Conservation (phyloP, 129 eudicot genomes). For the Saussurea involucrata region DNA sequence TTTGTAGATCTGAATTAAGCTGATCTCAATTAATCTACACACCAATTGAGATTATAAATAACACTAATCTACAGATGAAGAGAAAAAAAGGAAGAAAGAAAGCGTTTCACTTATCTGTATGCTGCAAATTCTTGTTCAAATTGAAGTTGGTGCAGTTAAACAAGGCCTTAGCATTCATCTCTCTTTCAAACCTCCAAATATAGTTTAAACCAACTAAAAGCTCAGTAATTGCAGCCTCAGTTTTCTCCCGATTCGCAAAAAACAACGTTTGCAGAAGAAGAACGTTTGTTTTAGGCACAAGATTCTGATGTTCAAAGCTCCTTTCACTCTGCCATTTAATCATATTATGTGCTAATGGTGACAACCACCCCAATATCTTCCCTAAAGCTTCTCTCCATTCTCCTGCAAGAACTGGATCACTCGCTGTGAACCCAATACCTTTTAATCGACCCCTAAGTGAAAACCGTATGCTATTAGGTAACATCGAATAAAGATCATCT, state of each 20-base stretch:
- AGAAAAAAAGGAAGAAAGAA: not conserved
- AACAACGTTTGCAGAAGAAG: slow-evolving; percentile 61
- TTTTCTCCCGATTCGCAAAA: slow-evolving; percentile 70
- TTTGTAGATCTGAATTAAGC: slow-evolving; percentile 41
- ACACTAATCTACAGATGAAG: slow-evolving; percentile 13
- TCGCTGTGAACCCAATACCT: slow-evolving; percentile 71
- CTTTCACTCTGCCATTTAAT: slow-evolving; percentile 92
- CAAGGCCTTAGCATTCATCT: slow-evolving; percentile 79
- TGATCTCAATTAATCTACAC: slow-evolving; percentile 11
- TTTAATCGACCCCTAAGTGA: slow-evolving; percentile 54
- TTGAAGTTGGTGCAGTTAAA: slow-evolving; percentile 41
- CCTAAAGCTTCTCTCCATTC: slow-evolving; percentile 89
- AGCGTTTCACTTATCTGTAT: slow-evolving; percentile 9
- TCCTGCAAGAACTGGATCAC: slow-evolving; percentile 68
- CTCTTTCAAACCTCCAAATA: slow-evolving; percentile 92
- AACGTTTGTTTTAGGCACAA: slow-evolving; percentile 54
- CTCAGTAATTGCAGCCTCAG: slow-evolving; percentile 87
- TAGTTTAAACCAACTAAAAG: slow-evolving; percentile 83
- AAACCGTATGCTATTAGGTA: slow-evolving; percentile 61
- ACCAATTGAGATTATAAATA: not conserved
- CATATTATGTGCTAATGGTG: slow-evolving; percentile 89
- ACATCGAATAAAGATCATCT: slow-evolving; percentile 48
- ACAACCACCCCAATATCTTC: slow-evolving; percentile 74
- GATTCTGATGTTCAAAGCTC: slow-evolving; percentile 76
- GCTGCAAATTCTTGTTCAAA: slow-evolving; percentile 34